Conservation (phyloP, 129 eudicot species). For the Pittosporum tobira region DNA sequence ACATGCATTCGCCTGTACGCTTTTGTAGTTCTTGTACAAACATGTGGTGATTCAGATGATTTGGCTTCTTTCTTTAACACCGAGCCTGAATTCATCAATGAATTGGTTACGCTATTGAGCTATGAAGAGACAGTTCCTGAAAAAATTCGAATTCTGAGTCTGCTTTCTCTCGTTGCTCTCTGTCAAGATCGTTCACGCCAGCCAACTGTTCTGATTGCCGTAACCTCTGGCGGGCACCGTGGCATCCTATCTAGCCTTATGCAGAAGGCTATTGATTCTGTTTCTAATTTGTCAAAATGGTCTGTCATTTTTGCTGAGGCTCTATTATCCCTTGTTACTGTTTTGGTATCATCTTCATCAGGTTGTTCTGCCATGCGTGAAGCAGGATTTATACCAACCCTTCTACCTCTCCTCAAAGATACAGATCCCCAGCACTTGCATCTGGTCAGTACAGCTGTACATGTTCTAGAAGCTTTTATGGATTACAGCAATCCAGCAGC, state of each 20-base stretch:
- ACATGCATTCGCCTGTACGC: constrained; percentile 89
- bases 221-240: constrained; percentile 98
- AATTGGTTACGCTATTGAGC: constrained; percentile 76
- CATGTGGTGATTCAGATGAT: constrained; percentile 70
- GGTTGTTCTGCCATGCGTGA: constrained; percentile 99
- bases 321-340: constrained; percentile 76
- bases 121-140: constrained; percentile 89
- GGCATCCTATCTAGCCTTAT: constrained; percentile 95
- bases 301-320: constrained; percentile 89
- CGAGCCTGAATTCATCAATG: constrained; percentile 98
- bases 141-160: constrained; percentile 61
- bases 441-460: constrained; percentile 86
- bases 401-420: constrained; percentile 85
- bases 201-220: constrained; percentile 85
- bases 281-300: constrained; percentile 67
- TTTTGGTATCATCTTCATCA: constrained; percentile 85
- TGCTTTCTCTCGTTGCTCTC: constrained; percentile 82
- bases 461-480: constrained; percentile 96
- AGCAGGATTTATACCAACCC: constrained; percentile 97
- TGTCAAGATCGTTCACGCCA: constrained; percentile 93
- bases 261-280: constrained; percentile 90
- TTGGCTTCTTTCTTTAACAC: constrained; percentile 69
- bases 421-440: constrained; percentile 89
- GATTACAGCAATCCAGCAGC: constrained; percentile 99
- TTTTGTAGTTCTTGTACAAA: constrained; percentile 85